phyloP scores from a whole-genome alignment of 345 rosid genomes.

The Salix exigua region DNA sequence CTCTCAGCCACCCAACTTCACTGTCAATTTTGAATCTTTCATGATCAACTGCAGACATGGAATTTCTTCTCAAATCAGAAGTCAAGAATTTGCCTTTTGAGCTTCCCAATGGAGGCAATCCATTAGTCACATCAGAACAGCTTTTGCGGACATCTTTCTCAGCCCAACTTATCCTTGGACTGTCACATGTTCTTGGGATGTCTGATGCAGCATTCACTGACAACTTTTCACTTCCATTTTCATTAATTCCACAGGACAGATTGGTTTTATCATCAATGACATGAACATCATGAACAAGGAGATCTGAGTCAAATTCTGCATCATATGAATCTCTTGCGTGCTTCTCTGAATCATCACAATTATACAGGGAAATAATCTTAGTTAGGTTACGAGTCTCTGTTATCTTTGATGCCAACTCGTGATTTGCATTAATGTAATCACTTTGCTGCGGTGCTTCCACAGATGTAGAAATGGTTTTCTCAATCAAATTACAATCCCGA shows the following conservation, averaged over 20 bases:
- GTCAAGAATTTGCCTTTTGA: conserved; percentile 24
- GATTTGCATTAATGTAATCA: conserved; percentile 11
- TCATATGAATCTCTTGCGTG: conserved; percentile 11
- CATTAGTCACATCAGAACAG: conserved; percentile 38
- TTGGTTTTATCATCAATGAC: conserved; percentile 49
- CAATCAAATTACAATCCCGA: conserved; percentile 10
- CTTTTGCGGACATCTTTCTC: conserved; percentile 38
- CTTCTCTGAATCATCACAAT: conserved; percentile 17
- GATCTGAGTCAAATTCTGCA: conserved; percentile 7
- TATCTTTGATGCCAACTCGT: conserved; percentile 23
- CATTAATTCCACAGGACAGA: conserved; percentile 10
- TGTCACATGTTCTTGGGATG: conserved; percentile 18
- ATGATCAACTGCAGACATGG: conserved; percentile 69
- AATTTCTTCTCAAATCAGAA: conserved; percentile 49
- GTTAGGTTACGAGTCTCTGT: conserved; percentile 10
- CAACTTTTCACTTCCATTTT: conserved; percentile 18
- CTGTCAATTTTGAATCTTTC: conserved; percentile 61
- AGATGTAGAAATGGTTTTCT: conserved; percentile 22
- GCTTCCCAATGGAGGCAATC: conserved; percentile 29
- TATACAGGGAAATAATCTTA: conserved; percentile 10
- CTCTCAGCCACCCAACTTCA: conserved; percentile 64
- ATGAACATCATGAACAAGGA: conserved; percentile 47
- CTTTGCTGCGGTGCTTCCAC: conserved; percentile 27
- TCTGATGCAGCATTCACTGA: conserved; percentile 21
- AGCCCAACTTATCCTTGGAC: conserved; percentile 15